Evolutionary conservation across 257 asterid genomes (phyloP).

Genomic region (Rhazya stricta): DNA sequence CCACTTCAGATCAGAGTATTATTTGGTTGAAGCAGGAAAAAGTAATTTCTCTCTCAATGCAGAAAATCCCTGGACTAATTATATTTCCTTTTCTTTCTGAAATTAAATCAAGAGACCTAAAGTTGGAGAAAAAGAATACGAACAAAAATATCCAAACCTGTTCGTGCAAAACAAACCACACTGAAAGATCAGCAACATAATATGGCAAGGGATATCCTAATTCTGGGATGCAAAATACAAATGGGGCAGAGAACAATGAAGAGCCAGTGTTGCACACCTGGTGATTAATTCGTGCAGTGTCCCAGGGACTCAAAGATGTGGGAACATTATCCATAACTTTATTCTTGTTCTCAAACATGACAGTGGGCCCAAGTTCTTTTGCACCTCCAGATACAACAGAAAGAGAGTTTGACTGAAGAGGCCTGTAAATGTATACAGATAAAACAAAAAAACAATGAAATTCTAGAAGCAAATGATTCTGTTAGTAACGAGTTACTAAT

Average conservation of each 20-base stretch:
- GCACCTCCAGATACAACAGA: slow-evolving; percentile 39
- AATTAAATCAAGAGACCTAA: neutral
- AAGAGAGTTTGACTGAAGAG: slow-evolving; percentile 35
- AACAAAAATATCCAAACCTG: neutral
- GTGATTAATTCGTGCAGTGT: slow-evolving; percentile 35
- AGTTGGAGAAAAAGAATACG: neutral
- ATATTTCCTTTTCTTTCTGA: neutral
- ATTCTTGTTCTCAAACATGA: slow-evolving; percentile 55
- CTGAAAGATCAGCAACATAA: neutral
- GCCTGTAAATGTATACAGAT: slow-evolving; percentile 38
- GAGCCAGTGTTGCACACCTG: slow-evolving; percentile 25
- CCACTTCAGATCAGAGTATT: neutral
- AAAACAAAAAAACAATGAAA: slow-evolving; percentile 16
- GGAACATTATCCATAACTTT: slow-evolving; percentile 32
- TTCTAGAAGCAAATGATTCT: slow-evolving; percentile 5
- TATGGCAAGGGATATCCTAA: neutral
- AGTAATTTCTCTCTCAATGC: neutral
- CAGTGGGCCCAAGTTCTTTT: slow-evolving; percentile 39
- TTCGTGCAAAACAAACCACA: neutral
- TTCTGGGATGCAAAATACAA: neutral
- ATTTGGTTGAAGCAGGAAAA: neutral
- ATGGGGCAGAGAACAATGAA: slow-evolving; percentile 3
- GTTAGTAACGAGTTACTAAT: slow-evolving; percentile 5
- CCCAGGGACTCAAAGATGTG: slow-evolving; percentile 42
- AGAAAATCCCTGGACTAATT: neutral